Base-by-base conservation (phyloP, 768 basidiomycete genomes). In the Saitozyma sp. region DNA sequence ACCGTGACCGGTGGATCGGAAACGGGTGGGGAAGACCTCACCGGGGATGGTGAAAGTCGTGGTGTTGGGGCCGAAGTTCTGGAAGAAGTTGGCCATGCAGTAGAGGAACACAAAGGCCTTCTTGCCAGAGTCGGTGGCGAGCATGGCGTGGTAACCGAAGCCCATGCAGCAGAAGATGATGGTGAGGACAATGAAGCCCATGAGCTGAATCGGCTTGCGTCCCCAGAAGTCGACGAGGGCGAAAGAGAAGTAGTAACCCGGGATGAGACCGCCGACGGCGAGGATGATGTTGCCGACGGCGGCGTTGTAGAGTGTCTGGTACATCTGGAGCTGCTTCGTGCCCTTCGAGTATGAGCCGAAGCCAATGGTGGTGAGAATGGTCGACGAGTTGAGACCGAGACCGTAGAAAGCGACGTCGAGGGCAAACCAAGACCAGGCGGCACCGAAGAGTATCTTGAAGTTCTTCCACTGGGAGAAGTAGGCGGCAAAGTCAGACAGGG, bases 351-450 rank as follows among this genome's bases (percentile, higher is more conserved):
- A 78, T 9, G 78, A 76, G 54, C 90, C 90, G 75, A 88, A 91
- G 59, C 79, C 81, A 72, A 92, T 92, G 39, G 88, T n/a, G n/a
- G n/a, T n/a, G n/a, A n/a, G n/a, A n/a, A n/a, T n/a, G n/a, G n/a
- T n/a, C n/a, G n/a, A n/a, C 3, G 87, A 89, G 81, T 94, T 94
- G 59, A 95, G 84, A 59, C 90, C 88, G n/a, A 94, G 84, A 55
- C 91, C 91, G 77, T 93, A 92, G 81, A 90, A 93, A 9, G 91
- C 90, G 59, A 93, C 59, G 48, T 73, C 71, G 16, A 65, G 53
- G 38, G 91, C 91, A 64, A 93, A 93, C 92, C 92, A 94, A 9
- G 88, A 89, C 77, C 88, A 93, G 0, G 89, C 78, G 0, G 86
- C 84, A 14, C 90, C 92, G 52, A 93, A 78, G 59, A 93, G 84